phyloP scores from a whole-genome alignment of 768 basidiomycete genomes.

The Candolleomyces aberdarensis region DNA sequence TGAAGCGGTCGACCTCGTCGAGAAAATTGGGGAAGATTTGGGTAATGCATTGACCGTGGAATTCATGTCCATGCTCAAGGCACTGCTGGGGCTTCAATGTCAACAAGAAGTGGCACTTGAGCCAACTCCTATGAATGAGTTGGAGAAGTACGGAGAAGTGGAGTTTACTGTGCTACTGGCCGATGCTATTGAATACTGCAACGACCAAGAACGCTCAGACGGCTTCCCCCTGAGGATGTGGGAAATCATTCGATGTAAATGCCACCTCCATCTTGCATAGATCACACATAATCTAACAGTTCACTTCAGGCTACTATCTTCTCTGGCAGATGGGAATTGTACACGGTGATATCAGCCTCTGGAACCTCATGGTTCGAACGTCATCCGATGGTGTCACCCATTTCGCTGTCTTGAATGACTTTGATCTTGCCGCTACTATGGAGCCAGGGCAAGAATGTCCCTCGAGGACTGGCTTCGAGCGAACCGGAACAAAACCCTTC shows the following conservation, averaged over 20 bases:
- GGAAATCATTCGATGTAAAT: background rate
- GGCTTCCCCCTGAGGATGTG: background rate
- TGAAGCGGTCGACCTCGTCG: too few relatives aligned
- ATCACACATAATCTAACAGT: too few relatives aligned
- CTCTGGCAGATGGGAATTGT: slow-evolving; percentile 11
- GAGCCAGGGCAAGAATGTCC: background rate
- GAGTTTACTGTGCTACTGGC: background rate
- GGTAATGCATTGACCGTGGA: background rate
- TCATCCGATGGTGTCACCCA: background rate
- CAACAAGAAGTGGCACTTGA: background rate
- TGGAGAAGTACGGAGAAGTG: background rate
- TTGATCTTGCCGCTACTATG: slow-evolving; percentile 13
- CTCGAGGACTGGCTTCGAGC: background rate
- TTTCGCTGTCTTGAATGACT: slow-evolving; percentile 13
- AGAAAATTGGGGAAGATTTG: background rate
- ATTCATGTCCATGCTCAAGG: background rate
- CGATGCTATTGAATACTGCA: background rate
- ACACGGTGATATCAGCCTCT: slow-evolving; percentile 8
- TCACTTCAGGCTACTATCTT: slow-evolving; percentile 6
- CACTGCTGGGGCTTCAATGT: background rate
- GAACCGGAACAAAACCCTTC: slow-evolving; percentile 9
- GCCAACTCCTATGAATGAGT: background rate
- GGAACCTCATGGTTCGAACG: slow-evolving; percentile 8
- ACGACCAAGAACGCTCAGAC: background rate
- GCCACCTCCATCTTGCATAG: too few relatives aligned